Evolutionary conservation across 116 monocot species (phyloP), one percentile per base, ranked within the genome.

Genomic region (Dioscorea cayenensis): DNA sequence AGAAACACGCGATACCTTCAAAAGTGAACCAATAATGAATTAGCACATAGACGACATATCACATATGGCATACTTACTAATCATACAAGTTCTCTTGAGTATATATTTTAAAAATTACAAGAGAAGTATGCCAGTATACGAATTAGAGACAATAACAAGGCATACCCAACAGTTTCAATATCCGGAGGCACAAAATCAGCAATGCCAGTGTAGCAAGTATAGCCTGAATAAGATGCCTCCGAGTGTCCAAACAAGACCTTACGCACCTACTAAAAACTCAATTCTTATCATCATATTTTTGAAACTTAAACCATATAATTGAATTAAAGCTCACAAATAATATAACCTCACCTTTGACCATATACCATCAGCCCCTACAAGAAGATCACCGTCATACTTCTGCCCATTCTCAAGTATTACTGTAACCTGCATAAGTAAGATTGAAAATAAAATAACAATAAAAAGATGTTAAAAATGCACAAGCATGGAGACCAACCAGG

Each of bases 161-260:
- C 87, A 78, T 88, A 99, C 94, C 94, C 99, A 64, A 99, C 91
- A 69, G 81, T 89, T 32, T 99, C 91, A 78, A 99, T 94, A 79
- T 99, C 99, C 59, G 89, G 79, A 61, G 99, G 99, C 60, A 99
- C 94, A 87, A 87, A 99, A 85, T 99, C 94, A 67, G 99, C 91
- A 79, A 94, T 94, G 37, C 94, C 99, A 73, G 94, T 94, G 79
- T 99, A 99, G 77, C 99, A 99, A 51, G 99, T 99, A 68, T 99
- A 99, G 27, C 84, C 99, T 23, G 99, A 83, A 81, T 99, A 99
- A 50, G 87, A 81, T 28, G 87, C 91, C 19, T 99, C 94, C n/a
- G 77, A 71, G 59, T 60, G 76, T 32, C 99, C 99, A 82, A 99
- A 87, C 51, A 99, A 73, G 22, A 80, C 67, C 79, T 78, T 85